These are phyloP conservation scores for Nissolia schottii DNA, from an alignment of 306 rosid genomes.

Conservation along the genomic window DNA sequence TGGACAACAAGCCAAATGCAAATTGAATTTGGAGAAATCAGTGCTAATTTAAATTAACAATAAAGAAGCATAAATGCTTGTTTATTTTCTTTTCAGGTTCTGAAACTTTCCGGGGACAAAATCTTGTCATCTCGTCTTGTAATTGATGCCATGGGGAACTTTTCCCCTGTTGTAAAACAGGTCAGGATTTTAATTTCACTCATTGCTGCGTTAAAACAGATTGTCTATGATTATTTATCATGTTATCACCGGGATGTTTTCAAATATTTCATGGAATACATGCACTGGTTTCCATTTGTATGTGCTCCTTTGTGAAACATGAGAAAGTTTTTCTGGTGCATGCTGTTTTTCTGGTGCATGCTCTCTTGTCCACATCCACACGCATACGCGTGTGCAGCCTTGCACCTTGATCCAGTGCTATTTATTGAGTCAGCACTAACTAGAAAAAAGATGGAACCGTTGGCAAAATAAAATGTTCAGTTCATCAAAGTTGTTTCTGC, in stretches of 20 bases:
- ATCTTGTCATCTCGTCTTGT: conserved; percentile 67
- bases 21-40: not conserved
- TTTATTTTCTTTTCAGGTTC: conserved; percentile 38
- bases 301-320: not conserved
- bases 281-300: not conserved
- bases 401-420: not conserved
- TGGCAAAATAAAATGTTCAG: not conserved
- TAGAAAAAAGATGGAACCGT: not conserved
- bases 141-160: conserved; percentile 98
- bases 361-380: not conserved
- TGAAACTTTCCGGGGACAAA: conserved; percentile 62
- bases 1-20: not conserved
- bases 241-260: not conserved
- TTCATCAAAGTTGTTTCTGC: not conserved
- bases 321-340: not conserved
- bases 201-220: not conserved
- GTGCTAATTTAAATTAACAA: not conserved
- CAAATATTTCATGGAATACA: not conserved
- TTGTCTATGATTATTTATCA: not conserved
- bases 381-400: not conserved
- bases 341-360: not conserved
- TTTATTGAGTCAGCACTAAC: conserved; percentile 2
- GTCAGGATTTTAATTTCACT: conserved; percentile 27
- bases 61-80: not conserved
- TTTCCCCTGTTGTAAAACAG: conserved; percentile 92